These are phyloP conservation scores for Picea mariana DNA, from an alignment of 83 land plant species.

Conservation along the genomic window DNA sequence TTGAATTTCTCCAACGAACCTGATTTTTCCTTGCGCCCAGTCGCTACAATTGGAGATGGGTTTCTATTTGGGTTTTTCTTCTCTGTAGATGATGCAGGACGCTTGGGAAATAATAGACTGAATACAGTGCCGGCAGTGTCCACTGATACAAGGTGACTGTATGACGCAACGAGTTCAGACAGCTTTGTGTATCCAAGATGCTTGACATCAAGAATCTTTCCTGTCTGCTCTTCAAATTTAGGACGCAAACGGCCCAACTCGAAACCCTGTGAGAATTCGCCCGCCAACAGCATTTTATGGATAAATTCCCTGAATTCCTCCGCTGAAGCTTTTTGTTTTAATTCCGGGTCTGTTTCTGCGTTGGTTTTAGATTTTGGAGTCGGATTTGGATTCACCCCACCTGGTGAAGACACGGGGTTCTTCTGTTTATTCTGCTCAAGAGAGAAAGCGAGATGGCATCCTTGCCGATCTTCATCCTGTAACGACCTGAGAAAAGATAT, in stretches of 20 bases:
- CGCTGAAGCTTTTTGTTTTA: neutral
- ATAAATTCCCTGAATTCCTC: neutral
- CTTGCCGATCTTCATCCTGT: neutral
- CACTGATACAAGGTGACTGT: conserved; percentile 2
- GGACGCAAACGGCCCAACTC: neutral
- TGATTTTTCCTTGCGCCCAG: neutral
- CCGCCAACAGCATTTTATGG: neutral
- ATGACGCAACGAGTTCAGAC: neutral
- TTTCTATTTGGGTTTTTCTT: neutral
- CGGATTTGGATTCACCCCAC: neutral
- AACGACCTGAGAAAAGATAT: neutral
- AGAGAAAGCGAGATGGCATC: too few relatives aligned
- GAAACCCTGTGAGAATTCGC: conserved; percentile 7
- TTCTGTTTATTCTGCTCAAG: too few relatives aligned
- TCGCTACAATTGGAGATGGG: neutral
- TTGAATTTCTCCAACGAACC: neutral
- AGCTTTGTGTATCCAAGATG: conserved; percentile 11
- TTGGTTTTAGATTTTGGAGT: neutral
- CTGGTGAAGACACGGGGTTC: neutral
- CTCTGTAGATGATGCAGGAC: neutral
- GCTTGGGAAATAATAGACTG: neutral
- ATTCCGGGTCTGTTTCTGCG: neutral
- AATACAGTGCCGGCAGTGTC: neutral
- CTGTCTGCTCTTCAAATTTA: neutral
- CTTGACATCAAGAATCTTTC: conserved; percentile 7